A percentile compares a stretch with the other conserved stretches of the same genome.
Conservation (phyloP, 225 moss, liverwort and hornwort species). For the Pleurozium schreberi region DNA sequence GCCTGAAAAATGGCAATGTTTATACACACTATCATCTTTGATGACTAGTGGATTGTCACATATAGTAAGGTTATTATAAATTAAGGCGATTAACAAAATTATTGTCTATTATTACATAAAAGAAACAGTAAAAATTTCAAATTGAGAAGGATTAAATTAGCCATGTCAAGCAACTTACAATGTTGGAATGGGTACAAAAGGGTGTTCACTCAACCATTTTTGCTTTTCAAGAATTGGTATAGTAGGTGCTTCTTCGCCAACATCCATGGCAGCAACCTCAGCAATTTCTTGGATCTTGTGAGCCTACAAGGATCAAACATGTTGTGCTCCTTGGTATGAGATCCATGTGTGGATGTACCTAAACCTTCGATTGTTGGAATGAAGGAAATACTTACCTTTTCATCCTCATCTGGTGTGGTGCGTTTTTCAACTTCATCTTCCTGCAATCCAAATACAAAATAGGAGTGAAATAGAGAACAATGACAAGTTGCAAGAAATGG, state of each 20-base stretch:
- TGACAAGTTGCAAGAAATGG: background rate
- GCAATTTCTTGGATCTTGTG: conserved; percentile 43
- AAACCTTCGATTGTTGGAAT: background rate
- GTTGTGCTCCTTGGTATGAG: background rate
- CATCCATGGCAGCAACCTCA: conserved; percentile 69
- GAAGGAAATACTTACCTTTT: background rate
- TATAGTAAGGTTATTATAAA: background rate
- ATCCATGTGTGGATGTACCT: background rate
- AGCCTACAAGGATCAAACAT: conserved; percentile 21
- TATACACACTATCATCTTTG: background rate
- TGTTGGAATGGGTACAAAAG: conserved; percentile 61
- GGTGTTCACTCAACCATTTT: conserved; percentile 87
- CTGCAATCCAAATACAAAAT: background rate
- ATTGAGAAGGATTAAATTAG: background rate
- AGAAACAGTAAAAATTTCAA: background rate
- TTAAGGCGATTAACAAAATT: background rate
- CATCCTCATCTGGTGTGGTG: conserved; percentile 4
- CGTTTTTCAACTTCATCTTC: conserved; percentile 22
- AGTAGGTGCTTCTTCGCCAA: conserved; percentile 65
- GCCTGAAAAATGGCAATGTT: conserved; percentile 32
- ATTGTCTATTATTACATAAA: background rate
- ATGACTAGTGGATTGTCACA: background rate
- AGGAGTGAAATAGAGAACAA: background rate
- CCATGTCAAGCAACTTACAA: conserved; percentile 12
- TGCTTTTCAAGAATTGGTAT: conserved; percentile 70